Conservation (phyloP, 352 stramenopile genomes). For the Phytopythium ostracodes region DNA sequence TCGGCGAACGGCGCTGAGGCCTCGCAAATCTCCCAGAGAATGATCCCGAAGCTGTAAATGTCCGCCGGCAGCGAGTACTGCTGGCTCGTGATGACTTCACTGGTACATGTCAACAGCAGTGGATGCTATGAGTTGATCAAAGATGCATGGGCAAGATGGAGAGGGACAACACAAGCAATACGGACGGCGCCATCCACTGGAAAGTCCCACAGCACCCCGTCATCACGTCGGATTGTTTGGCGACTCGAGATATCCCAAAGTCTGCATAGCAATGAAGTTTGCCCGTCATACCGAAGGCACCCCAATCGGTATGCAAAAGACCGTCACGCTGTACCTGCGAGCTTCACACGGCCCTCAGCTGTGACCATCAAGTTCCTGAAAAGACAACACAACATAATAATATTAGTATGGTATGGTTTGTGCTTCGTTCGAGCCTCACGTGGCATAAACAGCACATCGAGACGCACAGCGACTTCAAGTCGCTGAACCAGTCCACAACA, state of each 20-base stretch:
- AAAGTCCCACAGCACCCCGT: conserved; percentile 76
- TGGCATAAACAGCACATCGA: neutral
- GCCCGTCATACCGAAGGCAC: too few relatives aligned
- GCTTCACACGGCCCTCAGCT: conserved; percentile 62
- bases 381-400: neutral
- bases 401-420: too few relatives aligned
- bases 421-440: too few relatives aligned
- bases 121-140: too few relatives aligned
- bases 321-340: conserved; percentile 34
- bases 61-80: conserved; percentile 68
- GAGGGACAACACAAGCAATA: conserved; percentile 2
- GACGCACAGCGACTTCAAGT: conserved; percentile 77
- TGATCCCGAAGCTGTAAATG: conserved; percentile 79
- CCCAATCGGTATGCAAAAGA: neutral
- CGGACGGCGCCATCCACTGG: conserved; percentile 82
- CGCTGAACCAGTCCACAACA: conserved; percentile 20
- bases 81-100: conserved; percentile 62
- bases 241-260: conserved; percentile 72
- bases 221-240: conserved; percentile 49
- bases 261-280: conserved; percentile 20
- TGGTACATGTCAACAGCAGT: conserved; percentile 12
- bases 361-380: conserved; percentile 79
- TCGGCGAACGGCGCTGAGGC: conserved; percentile 52
- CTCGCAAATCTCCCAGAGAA: conserved; percentile 84
- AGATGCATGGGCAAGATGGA: neutral